Evolutionary conservation across 768 basidiomycete species (phyloP).

Genomic region (Sarcomyxa edulis): DNA sequence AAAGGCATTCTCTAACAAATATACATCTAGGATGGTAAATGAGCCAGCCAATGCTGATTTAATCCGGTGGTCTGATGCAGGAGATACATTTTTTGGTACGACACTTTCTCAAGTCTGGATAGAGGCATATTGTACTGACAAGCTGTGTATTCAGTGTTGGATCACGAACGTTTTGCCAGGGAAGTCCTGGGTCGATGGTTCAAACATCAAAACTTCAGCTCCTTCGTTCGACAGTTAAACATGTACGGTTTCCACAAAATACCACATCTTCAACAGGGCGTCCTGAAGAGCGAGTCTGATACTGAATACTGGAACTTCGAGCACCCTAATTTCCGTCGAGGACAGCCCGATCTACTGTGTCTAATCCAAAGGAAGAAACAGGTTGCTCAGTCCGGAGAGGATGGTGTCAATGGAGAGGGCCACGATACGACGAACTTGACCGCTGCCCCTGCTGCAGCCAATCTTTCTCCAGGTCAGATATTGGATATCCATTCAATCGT

Average conservation of each 20-base stretch:
- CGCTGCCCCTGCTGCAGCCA: conserved; percentile 11
- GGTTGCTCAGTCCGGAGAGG: conserved; percentile 30
- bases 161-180: conserved; percentile 85
- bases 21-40: conserved; percentile 68
- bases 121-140: conserved; percentile 1
- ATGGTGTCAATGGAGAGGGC: conserved; percentile 25
- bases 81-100: conserved; percentile 89
- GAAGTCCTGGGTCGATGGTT: conserved; percentile 93
- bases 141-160: conserved; percentile 55
- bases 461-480: conserved; percentile 42
- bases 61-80: conserved; percentile 88
- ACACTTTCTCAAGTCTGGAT: not conserved
- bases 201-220: conserved; percentile 94
- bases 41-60: conserved; percentile 77
- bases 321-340: conserved; percentile 84
- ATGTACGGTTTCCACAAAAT: conserved; percentile 97
- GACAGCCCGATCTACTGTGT: conserved; percentile 82
- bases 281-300: conserved; percentile 76
- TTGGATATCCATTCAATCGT: conserved; percentile 78
- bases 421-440: conserved; percentile 14
- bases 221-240: conserved; percentile 90
- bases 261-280: conserved; percentile 93
- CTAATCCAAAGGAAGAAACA: conserved; percentile 88
- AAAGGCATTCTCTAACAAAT: conserved; percentile 3
- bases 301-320: conserved; percentile 90